Conservation (phyloP, 2,329 filamentous ascomycete genomes). For the Aspergillus sp. region DNA sequence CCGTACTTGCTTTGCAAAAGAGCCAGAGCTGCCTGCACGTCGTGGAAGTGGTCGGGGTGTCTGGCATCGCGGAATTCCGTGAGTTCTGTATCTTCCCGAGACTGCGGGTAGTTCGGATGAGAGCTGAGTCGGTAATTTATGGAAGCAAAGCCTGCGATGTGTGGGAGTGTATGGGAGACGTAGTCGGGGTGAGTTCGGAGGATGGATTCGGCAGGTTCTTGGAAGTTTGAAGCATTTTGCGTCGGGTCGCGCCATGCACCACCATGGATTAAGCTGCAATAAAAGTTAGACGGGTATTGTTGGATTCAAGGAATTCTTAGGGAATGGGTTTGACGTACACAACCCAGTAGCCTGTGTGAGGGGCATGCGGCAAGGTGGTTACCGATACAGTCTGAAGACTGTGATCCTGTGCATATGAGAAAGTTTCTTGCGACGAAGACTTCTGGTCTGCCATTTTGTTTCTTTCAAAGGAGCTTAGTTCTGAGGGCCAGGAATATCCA, state of each 20-base stretch:
- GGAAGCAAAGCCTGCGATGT: conserved; percentile 39
- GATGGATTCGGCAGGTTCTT: conserved; percentile 25
- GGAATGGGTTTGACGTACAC: conserved; percentile 24
- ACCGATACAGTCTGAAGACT: conserved; percentile 31
- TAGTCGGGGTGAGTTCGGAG: conserved; percentile 21
- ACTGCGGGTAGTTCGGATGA: conserved; percentile 37
- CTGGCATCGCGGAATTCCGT: conserved; percentile 30
- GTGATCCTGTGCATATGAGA: conserved; percentile 21
- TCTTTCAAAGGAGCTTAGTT: too few relatives aligned
- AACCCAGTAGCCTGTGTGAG: conserved; percentile 31
- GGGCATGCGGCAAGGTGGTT: conserved; percentile 14
- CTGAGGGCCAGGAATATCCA: too few relatives aligned
- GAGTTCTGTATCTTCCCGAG: conserved; percentile 19
- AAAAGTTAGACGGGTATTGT: neutral
- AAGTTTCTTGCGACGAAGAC: conserved; percentile 7
- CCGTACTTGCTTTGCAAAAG: conserved; percentile 38
- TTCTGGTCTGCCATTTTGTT: too few relatives aligned
- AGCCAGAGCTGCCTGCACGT: conserved; percentile 35
- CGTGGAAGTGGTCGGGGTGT: conserved; percentile 43
- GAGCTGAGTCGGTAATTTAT: conserved; percentile 44
- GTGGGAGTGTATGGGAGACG: conserved; percentile 5
- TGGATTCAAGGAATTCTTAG: neutral
- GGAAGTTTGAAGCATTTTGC: conserved; percentile 31
- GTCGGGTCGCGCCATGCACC: conserved; percentile 46
- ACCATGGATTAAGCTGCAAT: conserved; percentile 42